Conservation (phyloP, 2,329 filamentous ascomycete genomes). For the Paraphaeosphaeria sporulosa region DNA sequence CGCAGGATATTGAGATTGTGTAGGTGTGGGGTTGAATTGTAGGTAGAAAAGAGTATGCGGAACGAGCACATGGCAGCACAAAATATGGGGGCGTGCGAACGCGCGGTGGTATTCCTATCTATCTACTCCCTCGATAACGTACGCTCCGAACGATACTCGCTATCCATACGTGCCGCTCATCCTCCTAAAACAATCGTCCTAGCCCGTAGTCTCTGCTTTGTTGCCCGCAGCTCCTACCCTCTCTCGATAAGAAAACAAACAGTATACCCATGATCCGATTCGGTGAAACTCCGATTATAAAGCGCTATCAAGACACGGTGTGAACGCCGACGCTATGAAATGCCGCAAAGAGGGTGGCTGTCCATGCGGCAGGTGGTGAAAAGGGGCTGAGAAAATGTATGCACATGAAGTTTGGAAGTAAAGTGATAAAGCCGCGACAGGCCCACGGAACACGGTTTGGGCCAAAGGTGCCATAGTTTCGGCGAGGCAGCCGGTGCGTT, state of each 20-base stretch:
- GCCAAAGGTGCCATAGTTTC: neutral
- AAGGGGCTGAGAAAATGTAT: slow-evolving; percentile 3
- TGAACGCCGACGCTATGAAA: slow-evolving; percentile 19
- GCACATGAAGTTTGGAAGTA: slow-evolving; percentile 11
- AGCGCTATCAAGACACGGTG: slow-evolving; percentile 21
- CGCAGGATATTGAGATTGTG: too few species aligned
- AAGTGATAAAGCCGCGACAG: neutral
- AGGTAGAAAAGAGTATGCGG: neutral
- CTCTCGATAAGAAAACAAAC: neutral
- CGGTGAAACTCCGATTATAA: slow-evolving; percentile 21
- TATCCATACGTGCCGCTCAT: neutral
- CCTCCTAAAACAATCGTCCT: too few species aligned
- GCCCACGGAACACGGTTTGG: neutral
- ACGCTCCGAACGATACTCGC: neutral
- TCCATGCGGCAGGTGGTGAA: slow-evolving; percentile 6
- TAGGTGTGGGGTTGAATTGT: too few species aligned
- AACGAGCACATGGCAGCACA: neutral
- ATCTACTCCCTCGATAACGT: neutral
- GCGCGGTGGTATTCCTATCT: neutral
- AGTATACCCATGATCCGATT: neutral
- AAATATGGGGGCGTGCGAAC: neutral
- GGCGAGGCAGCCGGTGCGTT: neutral
- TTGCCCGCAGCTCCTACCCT: too few species aligned
- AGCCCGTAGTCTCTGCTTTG: too few species aligned
- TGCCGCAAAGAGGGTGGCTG: slow-evolving; percentile 13